These are phyloP conservation scores for Pyrus hybrid DNA, from an alignment of 331 rosid genomes.

Conservation along the genomic window DNA sequence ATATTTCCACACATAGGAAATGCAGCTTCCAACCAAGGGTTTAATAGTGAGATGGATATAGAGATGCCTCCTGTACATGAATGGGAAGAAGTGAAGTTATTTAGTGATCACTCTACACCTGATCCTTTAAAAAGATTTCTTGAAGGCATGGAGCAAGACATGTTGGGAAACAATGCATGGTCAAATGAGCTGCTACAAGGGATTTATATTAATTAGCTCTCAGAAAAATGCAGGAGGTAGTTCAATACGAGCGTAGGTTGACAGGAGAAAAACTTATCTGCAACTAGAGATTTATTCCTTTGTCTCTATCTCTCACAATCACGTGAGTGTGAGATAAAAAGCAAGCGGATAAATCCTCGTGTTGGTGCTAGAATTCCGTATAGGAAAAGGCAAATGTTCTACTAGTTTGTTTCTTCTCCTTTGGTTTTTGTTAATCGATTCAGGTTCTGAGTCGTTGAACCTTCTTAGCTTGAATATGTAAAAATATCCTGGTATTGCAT, in stretches of 20 bases:
- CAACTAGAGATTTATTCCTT: neutral
- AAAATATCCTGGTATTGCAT: neutral
- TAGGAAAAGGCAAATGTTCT: neutral
- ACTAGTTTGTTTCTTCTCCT: neutral
- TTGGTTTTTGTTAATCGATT: neutral
- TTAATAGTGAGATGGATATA: constrained; percentile 9
- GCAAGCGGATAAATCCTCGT: neutral
- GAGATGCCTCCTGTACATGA: constrained; percentile 16
- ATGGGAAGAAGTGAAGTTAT: constrained; percentile 21
- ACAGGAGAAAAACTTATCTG: neutral
- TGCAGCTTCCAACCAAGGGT: constrained; percentile 7
- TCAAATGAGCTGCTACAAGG: neutral
- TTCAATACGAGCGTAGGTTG: neutral
- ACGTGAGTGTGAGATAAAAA: neutral
- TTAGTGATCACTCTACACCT: constrained; percentile 2
- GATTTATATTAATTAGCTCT: neutral
- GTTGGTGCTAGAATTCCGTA: neutral
- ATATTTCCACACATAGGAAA: constrained; percentile 3
- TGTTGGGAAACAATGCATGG: constrained; percentile 18
- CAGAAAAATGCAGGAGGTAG: neutral
- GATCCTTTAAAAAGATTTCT: constrained; percentile 17
- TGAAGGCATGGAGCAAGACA: constrained; percentile 16
- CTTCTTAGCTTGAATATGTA: neutral
- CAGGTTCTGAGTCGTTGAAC: neutral
- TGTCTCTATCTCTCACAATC: neutral